Conservation (phyloP, 176 grass and related monocot species). For the Puccinellia tenuiflora region DNA sequence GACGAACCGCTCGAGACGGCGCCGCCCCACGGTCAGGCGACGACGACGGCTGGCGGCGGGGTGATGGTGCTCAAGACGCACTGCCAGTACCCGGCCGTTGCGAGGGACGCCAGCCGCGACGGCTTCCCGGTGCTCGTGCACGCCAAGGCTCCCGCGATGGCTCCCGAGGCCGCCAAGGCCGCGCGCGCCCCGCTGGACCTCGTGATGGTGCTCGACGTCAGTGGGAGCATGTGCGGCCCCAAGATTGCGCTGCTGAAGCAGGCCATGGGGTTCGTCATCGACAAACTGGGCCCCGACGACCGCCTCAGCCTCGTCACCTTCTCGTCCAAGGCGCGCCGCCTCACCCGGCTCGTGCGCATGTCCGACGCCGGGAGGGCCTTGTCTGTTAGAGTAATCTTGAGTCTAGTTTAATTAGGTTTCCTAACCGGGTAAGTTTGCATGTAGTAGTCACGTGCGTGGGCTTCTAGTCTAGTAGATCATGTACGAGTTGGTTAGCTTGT, state of each 20-base stretch:
- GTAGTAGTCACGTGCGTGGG: too few species aligned
- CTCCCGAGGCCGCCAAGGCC: background rate
- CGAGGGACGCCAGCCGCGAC: background rate
- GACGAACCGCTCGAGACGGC: background rate
- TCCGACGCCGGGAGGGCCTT: background rate
- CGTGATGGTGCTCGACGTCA: background rate
- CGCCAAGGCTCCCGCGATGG: background rate
- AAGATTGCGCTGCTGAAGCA: background rate
- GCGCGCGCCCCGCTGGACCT: background rate
- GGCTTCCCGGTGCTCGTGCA: background rate
- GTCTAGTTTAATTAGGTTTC: too few species aligned
- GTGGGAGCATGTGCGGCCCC: background rate
- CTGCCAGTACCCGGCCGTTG: background rate
- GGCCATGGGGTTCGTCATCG: background rate
- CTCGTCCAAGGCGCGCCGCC: background rate
- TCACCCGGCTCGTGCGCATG: background rate
- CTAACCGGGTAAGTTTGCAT: too few species aligned
- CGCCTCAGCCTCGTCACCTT: background rate
- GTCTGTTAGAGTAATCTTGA: too few species aligned
- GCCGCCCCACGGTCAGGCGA: background rate
- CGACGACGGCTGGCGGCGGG: background rate
- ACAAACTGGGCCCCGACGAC: background rate
- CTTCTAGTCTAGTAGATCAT: too few species aligned
- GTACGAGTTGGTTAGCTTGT: too few species aligned
- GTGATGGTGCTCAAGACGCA: background rate